Evolutionary conservation across 1,139 yeast genomes (phyloP), one percentile per base, ranked within the genome.

Genomic region (Neolecta irregularis): DNA sequence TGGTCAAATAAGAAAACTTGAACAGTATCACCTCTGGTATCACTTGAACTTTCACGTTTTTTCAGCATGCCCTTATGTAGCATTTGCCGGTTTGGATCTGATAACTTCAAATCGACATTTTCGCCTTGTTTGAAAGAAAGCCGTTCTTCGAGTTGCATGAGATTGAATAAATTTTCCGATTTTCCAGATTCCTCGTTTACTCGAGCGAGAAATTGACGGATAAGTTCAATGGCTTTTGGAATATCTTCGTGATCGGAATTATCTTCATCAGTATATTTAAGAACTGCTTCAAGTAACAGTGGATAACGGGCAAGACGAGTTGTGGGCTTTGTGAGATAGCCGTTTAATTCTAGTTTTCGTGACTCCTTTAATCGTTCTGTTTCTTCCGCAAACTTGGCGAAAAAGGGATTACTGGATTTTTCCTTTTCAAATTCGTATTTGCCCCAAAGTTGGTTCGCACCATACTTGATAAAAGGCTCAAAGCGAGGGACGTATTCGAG

Each of bases 241-340:
- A 88, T 62, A 46, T 74, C 71, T 41, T 71, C 73, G 48, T 70
- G 66, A 51, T 88, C 98, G 9, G 81, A 73, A 19, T 74, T 69
- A 26, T 70, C 78, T 9, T 76, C 76, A 36, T 66, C 69, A 0
- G 96, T 81, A 45, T 74, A 70, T 53, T 88, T 88, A 45, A 80
- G 62, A 23, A 91, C 79, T 26, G 92, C 92, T 38, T 73, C 76
- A 21, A 88, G 64, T 40, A 88, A 64, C 40, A 88, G 61, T 45
- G 93, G 94, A 55, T 91, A 88, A 47, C 96, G 66, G 7, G 96
- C 96, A 19, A 95, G 83, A 54, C 98, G 70, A 20, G 94, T 88
- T 2, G 93, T 88, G 37, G 96, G 96, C 51, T 88, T 92, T 7
- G 94, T 81, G 48, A 88, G 64, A 51, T 83, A 91, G 1, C 96